phyloP scores from a whole-genome alignment of 176 grass and related monocot species.

The Triticum timopheevii region DNA sequence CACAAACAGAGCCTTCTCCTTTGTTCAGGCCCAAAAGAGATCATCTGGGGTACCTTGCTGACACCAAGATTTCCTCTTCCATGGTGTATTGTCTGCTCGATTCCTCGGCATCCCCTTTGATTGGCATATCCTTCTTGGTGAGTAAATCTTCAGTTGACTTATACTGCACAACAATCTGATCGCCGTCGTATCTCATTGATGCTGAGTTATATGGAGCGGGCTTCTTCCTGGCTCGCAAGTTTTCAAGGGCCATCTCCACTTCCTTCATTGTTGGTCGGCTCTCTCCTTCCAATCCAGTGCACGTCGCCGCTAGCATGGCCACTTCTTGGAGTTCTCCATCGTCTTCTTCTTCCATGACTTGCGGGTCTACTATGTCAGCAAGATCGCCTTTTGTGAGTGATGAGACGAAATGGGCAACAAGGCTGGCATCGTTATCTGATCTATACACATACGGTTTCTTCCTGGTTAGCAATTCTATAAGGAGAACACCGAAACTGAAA shows the following conservation, averaged over 20 bases:
- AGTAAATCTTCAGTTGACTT: neutral
- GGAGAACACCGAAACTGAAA: constrained; percentile 48
- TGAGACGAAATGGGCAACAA: neutral
- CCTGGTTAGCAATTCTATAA: constrained; percentile 46
- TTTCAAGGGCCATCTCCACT: constrained; percentile 29
- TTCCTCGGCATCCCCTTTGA: neutral
- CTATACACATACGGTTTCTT: constrained; percentile 14
- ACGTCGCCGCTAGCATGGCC: constrained; percentile 13
- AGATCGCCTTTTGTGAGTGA: neutral
- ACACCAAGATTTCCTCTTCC: constrained; percentile 36
- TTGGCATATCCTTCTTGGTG: neutral
- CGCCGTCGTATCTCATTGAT: neutral
- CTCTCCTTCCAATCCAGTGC: constrained; percentile 29
- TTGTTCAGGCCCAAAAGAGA: neutral
- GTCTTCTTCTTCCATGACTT: constrained; percentile 7
- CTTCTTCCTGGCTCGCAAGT: neutral
- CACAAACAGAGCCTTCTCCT: neutral
- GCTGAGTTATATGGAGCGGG: neutral
- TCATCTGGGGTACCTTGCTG: constrained; percentile 10
- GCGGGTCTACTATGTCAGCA: neutral
- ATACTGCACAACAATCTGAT: neutral
- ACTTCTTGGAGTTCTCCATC: constrained; percentile 23
- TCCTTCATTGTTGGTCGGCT: constrained; percentile 23
- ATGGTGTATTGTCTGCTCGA: constrained; percentile 17
- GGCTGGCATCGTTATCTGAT: neutral